Evolutionary conservation across 257 asterid species (phyloP).

Genomic region (Solanum rostratum): DNA sequence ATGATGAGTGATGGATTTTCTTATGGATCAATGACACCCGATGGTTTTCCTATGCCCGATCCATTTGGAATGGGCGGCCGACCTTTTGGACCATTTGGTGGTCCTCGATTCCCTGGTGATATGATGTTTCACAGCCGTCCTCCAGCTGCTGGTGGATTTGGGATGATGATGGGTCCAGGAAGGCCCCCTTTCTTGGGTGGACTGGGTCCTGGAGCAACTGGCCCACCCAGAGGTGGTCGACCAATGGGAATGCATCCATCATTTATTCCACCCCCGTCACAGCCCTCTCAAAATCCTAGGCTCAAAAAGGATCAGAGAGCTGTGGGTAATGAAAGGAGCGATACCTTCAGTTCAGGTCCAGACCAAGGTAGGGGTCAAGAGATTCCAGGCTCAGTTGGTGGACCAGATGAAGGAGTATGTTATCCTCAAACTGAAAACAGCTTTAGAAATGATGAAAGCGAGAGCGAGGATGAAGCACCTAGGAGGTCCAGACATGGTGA

Average conservation of each 20-base stretch:
- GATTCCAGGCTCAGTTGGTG: slow-evolving; percentile 23
- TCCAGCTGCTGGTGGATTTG: slow-evolving; percentile 48
- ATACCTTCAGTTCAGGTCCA: slow-evolving; percentile 19
- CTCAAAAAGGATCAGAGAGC: slow-evolving; percentile 41
- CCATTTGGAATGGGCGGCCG: slow-evolving; percentile 2
- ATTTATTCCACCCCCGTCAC: slow-evolving; percentile 34
- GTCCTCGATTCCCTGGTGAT: slow-evolving; percentile 76
- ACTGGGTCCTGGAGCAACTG: slow-evolving; percentile 26
- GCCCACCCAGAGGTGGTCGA: slow-evolving; percentile 34
- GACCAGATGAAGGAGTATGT: slow-evolving; percentile 25
- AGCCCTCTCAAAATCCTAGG: slow-evolving; percentile 35
- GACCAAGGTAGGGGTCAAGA: slow-evolving; percentile 58
- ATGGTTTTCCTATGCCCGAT: slow-evolving; percentile 55
- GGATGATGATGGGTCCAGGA: slow-evolving; percentile 84
- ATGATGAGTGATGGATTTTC: slow-evolving; percentile 4
- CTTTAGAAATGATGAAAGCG: slow-evolving; percentile 44
- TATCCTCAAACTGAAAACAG: slow-evolving; percentile 24
- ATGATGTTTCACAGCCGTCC: slow-evolving; percentile 79
- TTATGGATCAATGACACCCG: slow-evolving; percentile 28
- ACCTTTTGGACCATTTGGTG: slow-evolving; percentile 28
- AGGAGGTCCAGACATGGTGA: slow-evolving; percentile 66
- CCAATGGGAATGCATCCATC: slow-evolving; percentile 33
- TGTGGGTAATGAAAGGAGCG: slow-evolving; percentile 29
- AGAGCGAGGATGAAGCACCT: slow-evolving; percentile 69
- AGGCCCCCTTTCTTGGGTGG: slow-evolving; percentile 61